Base-by-base conservation (phyloP, 2,329 filamentous ascomycete species). In the Dichotomopilus funicola region DNA sequence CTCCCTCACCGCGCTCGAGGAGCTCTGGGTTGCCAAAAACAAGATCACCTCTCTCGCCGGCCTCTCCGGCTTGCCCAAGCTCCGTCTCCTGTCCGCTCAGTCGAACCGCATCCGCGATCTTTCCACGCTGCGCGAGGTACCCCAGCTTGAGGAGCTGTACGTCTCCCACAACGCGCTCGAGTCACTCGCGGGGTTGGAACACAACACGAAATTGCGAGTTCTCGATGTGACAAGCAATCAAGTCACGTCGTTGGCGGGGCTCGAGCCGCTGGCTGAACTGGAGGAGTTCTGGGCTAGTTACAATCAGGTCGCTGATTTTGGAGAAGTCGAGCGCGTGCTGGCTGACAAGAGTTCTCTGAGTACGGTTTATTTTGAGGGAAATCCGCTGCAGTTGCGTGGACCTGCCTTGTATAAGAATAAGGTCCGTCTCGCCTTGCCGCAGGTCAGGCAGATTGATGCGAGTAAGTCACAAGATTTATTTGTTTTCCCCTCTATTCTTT, bases 281-380 rank as follows among this genome's bases (percentile, higher is more conserved):
- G 88, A 96, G 68, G 94, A 99, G 70, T 72, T 99, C 34, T 99
- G 94, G 94, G 94, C 91, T 12, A 94, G 89, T 64, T 91, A 91
- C 71, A 97, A 96, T 71, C 78, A 87, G 64, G 71, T 99, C 33
- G 74, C 74, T 19, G 89, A 89, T 68, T 95, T 97, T 65, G 76
- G 78, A 44, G 91, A 97, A 66, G 81, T 97, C 3, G 88, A 96
- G 73, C 80, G 79, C 54, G 65, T 88, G 64, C 72, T 99, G 61
- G 79, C 74, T 51, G 87, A 94, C 67, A 96, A 96, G 75, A 76
- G 88, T 67, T 75, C 85, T 40, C 72, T 97, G 63, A 83, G 86
- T 58, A 96, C 94, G 1, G 92, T 99, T 9, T 99, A 99, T 69
- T 95, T 99, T 62, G 94, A 99, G 69, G 91, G 91, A 1, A 96